These are phyloP conservation scores for Candida boidinii DNA, from an alignment of 805 yeast species.

Conservation along the genomic window DNA sequence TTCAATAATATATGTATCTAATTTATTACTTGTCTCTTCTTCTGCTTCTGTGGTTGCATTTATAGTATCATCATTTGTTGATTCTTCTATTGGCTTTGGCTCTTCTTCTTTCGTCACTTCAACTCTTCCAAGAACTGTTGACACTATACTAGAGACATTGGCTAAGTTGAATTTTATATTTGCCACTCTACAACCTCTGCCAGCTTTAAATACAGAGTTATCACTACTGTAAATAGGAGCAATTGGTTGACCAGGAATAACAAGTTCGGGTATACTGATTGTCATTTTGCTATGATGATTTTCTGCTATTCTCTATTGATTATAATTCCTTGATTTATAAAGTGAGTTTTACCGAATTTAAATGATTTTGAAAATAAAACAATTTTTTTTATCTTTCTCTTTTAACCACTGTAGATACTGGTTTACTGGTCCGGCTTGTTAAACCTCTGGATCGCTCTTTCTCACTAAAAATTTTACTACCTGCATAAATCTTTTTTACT, in stretches of 20 bases:
- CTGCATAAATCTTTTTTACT: no score
- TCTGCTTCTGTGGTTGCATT: slow-evolving; percentile 6
- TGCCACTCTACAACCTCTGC: slow-evolving; percentile 54
- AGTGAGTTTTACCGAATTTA: no score
- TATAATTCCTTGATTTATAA: no score
- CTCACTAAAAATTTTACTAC: no score
- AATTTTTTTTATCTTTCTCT: no score
- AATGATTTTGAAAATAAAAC: no score
- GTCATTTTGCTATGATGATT: no score
- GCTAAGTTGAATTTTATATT: slow-evolving; percentile 32
- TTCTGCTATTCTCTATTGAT: no score
- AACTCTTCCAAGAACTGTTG: slow-evolving; percentile 61
- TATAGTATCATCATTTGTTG: slow-evolving; percentile 11
- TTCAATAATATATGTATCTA: slow-evolving; percentile 8
- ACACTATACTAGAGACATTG: slow-evolving; percentile 31
- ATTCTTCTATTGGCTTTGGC: slow-evolving; percentile 13
- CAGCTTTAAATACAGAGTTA: slow-evolving; percentile 42
- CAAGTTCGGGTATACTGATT: slow-evolving; percentile 33
- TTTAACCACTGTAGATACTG: no score
- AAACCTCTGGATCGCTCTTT: no score
- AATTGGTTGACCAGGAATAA: slow-evolving; percentile 77
- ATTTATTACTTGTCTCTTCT: slow-evolving; percentile 5
- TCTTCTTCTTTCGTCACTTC: slow-evolving; percentile 17
- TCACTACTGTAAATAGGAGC: slow-evolving; percentile 42
- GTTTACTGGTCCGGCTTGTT: no score